phyloP scores from a whole-genome alignment of 371 early-diverging fungal genomes.

The Mucor indicus region DNA sequence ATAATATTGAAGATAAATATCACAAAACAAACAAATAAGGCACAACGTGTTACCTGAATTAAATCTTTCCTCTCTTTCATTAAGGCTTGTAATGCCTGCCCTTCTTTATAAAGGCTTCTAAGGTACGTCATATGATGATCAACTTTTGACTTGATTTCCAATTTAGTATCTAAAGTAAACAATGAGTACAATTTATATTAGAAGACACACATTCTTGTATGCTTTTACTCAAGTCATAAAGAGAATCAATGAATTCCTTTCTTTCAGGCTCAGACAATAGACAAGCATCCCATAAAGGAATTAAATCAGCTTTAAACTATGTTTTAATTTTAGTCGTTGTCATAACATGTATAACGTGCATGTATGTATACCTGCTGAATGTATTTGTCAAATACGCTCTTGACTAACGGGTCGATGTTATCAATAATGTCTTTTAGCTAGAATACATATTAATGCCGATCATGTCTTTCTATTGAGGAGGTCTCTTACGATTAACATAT shows the following conservation, averaged over 20 bases:
- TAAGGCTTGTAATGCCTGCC: conserved; percentile 38
- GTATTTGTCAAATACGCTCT: conserved; percentile 35
- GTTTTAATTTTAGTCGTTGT: not conserved
- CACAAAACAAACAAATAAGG: not conserved
- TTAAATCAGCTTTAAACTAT: conserved; percentile 33
- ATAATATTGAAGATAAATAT: too few species aligned
- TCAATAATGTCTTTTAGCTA: conserved; percentile 36
- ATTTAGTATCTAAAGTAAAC: conserved; percentile 16
- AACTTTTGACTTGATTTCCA: conserved; percentile 23
- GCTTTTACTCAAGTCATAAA: conserved; percentile 49
- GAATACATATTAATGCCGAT: not conserved
- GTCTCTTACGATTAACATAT: conserved; percentile 10
- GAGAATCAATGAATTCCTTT: conserved; percentile 39
- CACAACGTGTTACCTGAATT: conserved; percentile 43
- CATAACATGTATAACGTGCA: too few species aligned
- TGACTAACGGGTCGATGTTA: conserved; percentile 25
- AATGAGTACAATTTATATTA: not conserved
- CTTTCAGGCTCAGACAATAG: conserved; percentile 44
- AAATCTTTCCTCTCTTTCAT: conserved; percentile 58
- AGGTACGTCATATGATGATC: conserved; percentile 41
- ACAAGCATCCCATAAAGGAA: conserved; percentile 43
- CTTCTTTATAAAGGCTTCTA: conserved; percentile 36
- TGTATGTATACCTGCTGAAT: conserved; percentile 27
- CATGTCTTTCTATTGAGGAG: too few species aligned
- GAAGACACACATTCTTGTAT: conserved; percentile 5